Evolutionary conservation across 2,329 filamentous ascomycete species (phyloP).

Genomic region (Xylariaceae sp.): DNA sequence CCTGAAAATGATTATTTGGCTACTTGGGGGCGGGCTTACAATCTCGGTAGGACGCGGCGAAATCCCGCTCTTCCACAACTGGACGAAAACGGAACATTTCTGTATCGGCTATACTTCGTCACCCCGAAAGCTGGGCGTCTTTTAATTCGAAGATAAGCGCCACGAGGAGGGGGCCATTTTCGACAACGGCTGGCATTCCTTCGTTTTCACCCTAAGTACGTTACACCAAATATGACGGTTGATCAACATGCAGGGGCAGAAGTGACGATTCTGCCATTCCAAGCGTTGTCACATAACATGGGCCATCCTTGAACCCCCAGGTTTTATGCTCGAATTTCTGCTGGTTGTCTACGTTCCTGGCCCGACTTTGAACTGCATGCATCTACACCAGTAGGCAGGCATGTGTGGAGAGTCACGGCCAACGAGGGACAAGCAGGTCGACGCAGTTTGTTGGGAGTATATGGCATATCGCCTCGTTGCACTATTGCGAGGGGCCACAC

Average conservation of each 20-base stretch:
- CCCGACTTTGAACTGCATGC: not conserved
- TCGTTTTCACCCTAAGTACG: not conserved
- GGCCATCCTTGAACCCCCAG: not conserved
- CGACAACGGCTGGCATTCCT: no score
- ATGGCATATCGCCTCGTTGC: not conserved
- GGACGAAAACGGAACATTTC: conserved; percentile 1
- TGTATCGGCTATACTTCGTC: not conserved
- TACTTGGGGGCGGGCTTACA: not conserved
- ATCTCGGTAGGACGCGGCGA: no score
- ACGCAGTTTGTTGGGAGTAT: not conserved
- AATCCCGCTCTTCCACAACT: not conserved
- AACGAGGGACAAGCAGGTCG: not conserved
- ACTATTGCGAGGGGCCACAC: not conserved
- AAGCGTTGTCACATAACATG: not conserved
- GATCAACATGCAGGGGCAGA: not conserved
- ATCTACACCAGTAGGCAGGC: not conserved
- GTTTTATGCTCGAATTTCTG: not conserved
- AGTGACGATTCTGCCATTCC: not conserved
- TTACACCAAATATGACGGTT: not conserved
- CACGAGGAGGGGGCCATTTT: not conserved
- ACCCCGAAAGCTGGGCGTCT: not conserved
- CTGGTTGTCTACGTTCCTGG: not conserved
- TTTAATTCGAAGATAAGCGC: not conserved
- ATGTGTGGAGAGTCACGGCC: not conserved
- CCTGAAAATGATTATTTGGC: not conserved